Base-by-base conservation (phyloP, 2,329 filamentous ascomycete species). In the Arthroderma sp. region DNA sequence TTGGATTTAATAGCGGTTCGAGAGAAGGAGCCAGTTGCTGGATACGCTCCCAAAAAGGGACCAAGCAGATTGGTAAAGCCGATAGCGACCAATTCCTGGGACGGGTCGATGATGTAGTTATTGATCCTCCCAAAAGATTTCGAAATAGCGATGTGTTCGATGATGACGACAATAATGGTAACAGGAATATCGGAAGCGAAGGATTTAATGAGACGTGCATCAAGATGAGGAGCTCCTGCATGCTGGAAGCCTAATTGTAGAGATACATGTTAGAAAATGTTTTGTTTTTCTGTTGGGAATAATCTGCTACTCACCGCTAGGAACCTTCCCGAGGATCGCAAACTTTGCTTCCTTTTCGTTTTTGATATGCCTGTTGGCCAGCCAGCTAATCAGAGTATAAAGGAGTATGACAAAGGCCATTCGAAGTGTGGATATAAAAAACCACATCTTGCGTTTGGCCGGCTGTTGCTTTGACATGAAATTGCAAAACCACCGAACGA, bases 1-100 rank as follows among this genome's bases (percentile, higher is more conserved):
- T 76, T 70, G 0, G 76, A 80, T 64, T 82, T 82, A 54, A 83
- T 77, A 6, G 79, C 77, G 1, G 78, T 82, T 6, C 78, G 68
- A 0, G 77, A 80, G 73, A 83, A 81, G 50, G 77, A 78, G 27
- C 77, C 79, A 8, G 77, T 76, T 8, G 80, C 66, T n/a, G 76
- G 69, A 74, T 82, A 79, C 6, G 73, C 67, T 22, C 75, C 73
- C 58, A 82, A 81, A 60, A 80, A 76, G 39, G 72, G 73, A 60
- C 80, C 81, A 61, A 78, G 68, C 47, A 81, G 70, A 58, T 82
- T 81, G 36, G 72, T 71, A 10, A 75, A 59, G 6, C 78, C 78
- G 3, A 80, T 71, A 52, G 78, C 82, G 46, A 74, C 74, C 1
- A 82, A 70, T 51, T 82, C 79, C 55, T 82, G 78, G 8, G 74